Conservation (phyloP, 1,284 basidiomycete species). For the Abortiporus biennis region DNA sequence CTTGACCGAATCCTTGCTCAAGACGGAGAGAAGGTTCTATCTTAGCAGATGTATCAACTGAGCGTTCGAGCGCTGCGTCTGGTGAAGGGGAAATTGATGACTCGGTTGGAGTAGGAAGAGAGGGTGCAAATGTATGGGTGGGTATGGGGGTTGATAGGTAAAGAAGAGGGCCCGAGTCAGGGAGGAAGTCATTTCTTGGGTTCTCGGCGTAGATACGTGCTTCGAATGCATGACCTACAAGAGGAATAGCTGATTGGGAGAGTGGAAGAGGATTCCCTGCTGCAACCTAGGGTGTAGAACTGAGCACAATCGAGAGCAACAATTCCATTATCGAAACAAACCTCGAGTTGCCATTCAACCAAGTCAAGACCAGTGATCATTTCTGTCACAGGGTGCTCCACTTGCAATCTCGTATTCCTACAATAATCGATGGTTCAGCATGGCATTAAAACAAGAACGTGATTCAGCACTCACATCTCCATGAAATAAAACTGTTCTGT, state of each 20-base stretch:
- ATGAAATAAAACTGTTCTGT: slow-evolving; percentile 84
- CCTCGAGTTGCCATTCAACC: slow-evolving; percentile 92
- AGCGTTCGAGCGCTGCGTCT: slow-evolving; percentile 18
- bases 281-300: slow-evolving; percentile 52
- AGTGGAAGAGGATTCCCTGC: slow-evolving; percentile 84
- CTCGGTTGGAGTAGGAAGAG: slow-evolving; percentile 20
- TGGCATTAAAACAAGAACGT: slow-evolving; percentile 2
- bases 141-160: slow-evolving; percentile 76
- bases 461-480: slow-evolving; percentile 67
- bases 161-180: slow-evolving; percentile 80
- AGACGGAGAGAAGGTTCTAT: slow-evolving; percentile 69
- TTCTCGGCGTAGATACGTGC: slow-evolving; percentile 97
- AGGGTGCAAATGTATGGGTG: slow-evolving; percentile 56
- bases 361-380: slow-evolving; percentile 92
- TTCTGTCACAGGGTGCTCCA: slow-evolving; percentile 94
- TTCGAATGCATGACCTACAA: slow-evolving; percentile 91
- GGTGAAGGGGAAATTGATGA: slow-evolving; percentile 18
- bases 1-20: slow-evolving; percentile 87
- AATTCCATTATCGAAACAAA: slow-evolving; percentile 18
- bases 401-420: slow-evolving; percentile 91
- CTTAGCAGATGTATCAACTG: slow-evolving; percentile 32
- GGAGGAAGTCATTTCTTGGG: slow-evolving; percentile 88
- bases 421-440: background rate
- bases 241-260: slow-evolving; percentile 70
- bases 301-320: background rate